These are phyloP conservation scores for Alternaria conjuncta DNA, from an alignment of 2,329 filamentous ascomycete species.

Conservation along the genomic window DNA sequence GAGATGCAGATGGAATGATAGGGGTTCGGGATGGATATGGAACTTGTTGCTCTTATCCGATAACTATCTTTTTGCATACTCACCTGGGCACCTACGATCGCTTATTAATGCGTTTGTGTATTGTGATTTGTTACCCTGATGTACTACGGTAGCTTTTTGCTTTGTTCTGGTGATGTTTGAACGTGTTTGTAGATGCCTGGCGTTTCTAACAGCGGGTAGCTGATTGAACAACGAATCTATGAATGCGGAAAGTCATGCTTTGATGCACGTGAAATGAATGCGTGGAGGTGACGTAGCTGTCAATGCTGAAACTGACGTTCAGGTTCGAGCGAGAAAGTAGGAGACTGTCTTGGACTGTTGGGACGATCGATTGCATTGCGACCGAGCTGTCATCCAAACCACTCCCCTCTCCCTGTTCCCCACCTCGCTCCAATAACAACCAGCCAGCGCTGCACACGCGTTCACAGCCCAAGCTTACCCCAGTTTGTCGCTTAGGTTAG, in stretches of 20 bases:
- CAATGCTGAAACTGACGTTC: background rate
- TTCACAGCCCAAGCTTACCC: constrained; percentile 8
- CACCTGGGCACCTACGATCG: background rate
- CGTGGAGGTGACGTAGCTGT: background rate
- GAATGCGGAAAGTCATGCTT: background rate
- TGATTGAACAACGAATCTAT: background rate
- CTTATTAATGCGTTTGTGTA: background rate
- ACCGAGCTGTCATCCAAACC: background rate
- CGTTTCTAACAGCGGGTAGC: background rate
- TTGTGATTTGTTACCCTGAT: background rate
- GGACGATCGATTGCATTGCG: background rate
- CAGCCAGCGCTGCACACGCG: constrained; percentile 7
- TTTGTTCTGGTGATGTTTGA: background rate
- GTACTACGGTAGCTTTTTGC: background rate
- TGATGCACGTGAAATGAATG: background rate
- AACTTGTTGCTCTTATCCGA: too few species aligned
- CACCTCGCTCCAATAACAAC: background rate
- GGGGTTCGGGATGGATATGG: background rate
- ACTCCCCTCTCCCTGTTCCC: background rate
- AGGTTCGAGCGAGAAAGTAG: background rate
- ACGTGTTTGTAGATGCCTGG: background rate
- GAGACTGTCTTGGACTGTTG: background rate
- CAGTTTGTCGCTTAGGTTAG: constrained; percentile 11
- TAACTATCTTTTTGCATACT: too few species aligned
- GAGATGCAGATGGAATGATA: too few species aligned